Evolutionary conservation across 2,329 filamentous ascomycete genomes (phyloP).

Genomic region (Verticillium nonalfalfae): DNA sequence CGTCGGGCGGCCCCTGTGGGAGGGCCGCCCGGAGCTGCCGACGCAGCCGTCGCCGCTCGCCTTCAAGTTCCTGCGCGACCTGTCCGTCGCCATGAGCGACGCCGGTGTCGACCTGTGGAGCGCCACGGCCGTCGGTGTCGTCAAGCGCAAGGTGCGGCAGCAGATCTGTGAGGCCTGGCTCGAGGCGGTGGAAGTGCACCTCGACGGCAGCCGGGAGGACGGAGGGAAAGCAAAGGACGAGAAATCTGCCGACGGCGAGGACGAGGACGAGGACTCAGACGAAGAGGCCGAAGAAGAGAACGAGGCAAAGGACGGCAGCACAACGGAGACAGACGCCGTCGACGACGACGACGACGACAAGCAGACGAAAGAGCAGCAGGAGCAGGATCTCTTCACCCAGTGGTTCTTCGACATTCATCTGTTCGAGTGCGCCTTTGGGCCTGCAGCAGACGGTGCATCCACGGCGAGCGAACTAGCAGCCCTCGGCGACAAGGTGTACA

Average conservation of each 20-base stretch:
- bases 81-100: slow-evolving; percentile 62
- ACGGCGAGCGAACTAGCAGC: slow-evolving; percentile 27
- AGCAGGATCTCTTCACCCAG: slow-evolving; percentile 46
- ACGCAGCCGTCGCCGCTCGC: slow-evolving; percentile 69
- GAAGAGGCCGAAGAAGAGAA: background rate
- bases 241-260: slow-evolving; percentile 10
- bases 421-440: slow-evolving; percentile 38
- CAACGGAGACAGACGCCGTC: background rate
- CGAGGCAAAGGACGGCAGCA: slow-evolving; percentile 4
- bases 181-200: slow-evolving; percentile 27
- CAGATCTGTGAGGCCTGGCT: slow-evolving; percentile 45
- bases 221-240: slow-evolving; percentile 4
- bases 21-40: slow-evolving; percentile 62
- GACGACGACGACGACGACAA: background rate
- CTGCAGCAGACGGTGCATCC: slow-evolving; percentile 9
- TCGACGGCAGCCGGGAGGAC: slow-evolving; percentile 11
- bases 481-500: slow-evolving; percentile 38
- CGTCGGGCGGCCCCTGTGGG: slow-evolving; percentile 68
- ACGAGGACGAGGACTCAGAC: slow-evolving; percentile 2
- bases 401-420: slow-evolving; percentile 56
- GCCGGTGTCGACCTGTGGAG: slow-evolving; percentile 80
- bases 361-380: slow-evolving; percentile 15
- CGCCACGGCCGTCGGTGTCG: slow-evolving; percentile 50
- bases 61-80: slow-evolving; percentile 63
- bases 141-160: slow-evolving; percentile 54